A percentile compares a stretch with the other conserved stretches of the same genome.
Conservation (phyloP, 2,329 filamentous ascomycete species). For the Nakataea oryzae region DNA sequence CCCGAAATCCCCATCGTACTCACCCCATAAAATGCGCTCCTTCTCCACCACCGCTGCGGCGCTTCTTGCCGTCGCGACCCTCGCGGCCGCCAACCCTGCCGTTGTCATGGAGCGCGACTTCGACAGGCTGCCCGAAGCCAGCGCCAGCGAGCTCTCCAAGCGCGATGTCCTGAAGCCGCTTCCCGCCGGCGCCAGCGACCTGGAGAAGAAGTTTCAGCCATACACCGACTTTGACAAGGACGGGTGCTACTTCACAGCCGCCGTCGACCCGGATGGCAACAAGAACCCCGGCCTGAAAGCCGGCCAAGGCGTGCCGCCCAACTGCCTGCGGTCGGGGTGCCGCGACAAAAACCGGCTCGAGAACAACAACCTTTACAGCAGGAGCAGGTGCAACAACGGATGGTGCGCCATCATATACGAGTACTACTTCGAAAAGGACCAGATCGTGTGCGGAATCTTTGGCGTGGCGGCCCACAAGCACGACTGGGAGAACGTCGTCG, state of each 20-base stretch:
- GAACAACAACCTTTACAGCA: slow-evolving; percentile 27
- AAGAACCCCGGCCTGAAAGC: not conserved
- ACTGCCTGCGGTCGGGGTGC: slow-evolving; percentile 12
- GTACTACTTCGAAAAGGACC: slow-evolving; percentile 23
- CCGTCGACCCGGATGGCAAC: not conserved
- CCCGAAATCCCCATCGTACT: not conserved
- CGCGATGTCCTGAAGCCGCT: not conserved
- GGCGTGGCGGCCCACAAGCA: slow-evolving; percentile 18
- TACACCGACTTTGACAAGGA: not conserved
- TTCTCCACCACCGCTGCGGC: not conserved
- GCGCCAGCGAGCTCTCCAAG: not conserved
- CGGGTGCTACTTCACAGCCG: not conserved
- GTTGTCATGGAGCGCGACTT: not conserved
- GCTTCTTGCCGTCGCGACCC: not conserved
- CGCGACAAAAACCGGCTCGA: slow-evolving; percentile 21
- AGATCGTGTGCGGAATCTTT: not conserved
- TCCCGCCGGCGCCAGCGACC: not conserved
- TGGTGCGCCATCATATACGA: slow-evolving; percentile 29
- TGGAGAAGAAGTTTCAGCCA: not conserved
- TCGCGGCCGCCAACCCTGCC: not conserved
- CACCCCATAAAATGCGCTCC: not conserved
- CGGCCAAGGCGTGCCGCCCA: not conserved
- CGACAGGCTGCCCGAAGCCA: not conserved
- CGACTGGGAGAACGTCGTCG: slow-evolving; percentile 24
- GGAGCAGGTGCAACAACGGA: slow-evolving; percentile 25